phyloP scores from a whole-genome alignment of 495 filamentous ascomycete genomes.

The Platismatia glauca region DNA sequence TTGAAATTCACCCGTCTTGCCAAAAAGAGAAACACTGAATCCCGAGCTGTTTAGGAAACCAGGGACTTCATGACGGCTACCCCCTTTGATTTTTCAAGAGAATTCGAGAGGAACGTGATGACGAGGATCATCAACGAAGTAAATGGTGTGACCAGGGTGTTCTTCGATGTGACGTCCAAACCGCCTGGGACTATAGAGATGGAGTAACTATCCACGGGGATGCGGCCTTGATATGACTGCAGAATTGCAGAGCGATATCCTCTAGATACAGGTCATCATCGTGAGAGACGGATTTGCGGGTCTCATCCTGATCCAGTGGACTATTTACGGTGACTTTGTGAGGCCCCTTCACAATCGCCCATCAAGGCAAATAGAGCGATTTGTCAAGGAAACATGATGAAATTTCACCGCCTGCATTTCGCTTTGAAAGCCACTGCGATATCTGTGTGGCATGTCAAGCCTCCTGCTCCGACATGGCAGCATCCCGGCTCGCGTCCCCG shows the following conservation, averaged over 20 bases:
- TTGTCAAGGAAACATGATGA: background rate
- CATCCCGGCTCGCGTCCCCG: background rate
- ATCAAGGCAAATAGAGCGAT: background rate
- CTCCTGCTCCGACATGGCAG: background rate
- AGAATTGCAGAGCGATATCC: background rate
- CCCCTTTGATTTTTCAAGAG: background rate
- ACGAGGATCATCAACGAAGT: constrained; percentile 77
- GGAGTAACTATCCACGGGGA: background rate
- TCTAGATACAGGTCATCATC: background rate
- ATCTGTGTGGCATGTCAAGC: background rate
- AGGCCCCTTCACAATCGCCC: too few species aligned
- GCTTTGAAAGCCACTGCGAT: background rate
- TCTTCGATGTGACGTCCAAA: constrained; percentile 39
- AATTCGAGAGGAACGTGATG: background rate
- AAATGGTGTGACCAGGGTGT: constrained; percentile 58
- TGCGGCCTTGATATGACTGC: background rate
- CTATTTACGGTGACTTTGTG: background rate
- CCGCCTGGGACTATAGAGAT: constrained; percentile 24
- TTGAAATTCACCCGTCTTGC: too few species aligned
- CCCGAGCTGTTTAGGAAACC: background rate
- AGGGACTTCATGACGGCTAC: constrained; percentile 76
- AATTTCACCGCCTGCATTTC: background rate
- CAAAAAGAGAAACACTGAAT: background rate
- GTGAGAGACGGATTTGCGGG: background rate
- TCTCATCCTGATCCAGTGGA: background rate